Evolutionary conservation across 768 basidiomycete genomes (phyloP).

Genomic region (Lactarius vividus): DNA sequence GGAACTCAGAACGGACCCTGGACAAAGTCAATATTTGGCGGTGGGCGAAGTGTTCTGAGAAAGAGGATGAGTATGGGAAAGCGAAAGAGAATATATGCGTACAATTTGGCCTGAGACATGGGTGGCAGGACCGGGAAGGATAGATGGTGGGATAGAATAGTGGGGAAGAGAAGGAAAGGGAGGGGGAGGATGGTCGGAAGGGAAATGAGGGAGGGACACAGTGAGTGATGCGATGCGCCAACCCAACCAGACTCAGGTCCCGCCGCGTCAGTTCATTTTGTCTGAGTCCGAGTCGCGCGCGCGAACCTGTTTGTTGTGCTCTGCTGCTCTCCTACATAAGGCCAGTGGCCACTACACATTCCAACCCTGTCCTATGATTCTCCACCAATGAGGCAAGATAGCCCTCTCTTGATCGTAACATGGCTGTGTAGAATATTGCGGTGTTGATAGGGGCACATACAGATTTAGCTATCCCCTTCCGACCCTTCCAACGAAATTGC

Average conservation of each 20-base stretch:
- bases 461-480: too few relatives aligned
- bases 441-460: too few relatives aligned
- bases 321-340: too few relatives aligned
- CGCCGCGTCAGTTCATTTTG: too few relatives aligned
- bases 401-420: too few relatives aligned
- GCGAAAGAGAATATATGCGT: neutral
- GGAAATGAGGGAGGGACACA: neutral
- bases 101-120: slow-evolving; percentile 25
- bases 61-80: neutral
- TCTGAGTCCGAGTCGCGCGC: too few relatives aligned
- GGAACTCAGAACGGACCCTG: slow-evolving; percentile 44
- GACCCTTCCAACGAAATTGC: too few relatives aligned
- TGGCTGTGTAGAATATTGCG: too few relatives aligned
- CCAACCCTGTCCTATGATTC: too few relatives aligned
- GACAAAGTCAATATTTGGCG: slow-evolving; percentile 87
- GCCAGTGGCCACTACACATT: too few relatives aligned
- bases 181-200: neutral
- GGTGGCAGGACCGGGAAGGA: neutral
- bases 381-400: too few relatives aligned
- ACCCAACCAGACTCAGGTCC: neutral
- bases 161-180: neutral
- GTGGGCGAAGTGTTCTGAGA: slow-evolving; percentile 72
- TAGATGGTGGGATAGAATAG: neutral
- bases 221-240: neutral
- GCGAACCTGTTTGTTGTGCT: too few relatives aligned